Evolutionary conservation across 495 filamentous ascomycete genomes (phyloP).

Genomic region (Astrocystis sublimbata): DNA sequence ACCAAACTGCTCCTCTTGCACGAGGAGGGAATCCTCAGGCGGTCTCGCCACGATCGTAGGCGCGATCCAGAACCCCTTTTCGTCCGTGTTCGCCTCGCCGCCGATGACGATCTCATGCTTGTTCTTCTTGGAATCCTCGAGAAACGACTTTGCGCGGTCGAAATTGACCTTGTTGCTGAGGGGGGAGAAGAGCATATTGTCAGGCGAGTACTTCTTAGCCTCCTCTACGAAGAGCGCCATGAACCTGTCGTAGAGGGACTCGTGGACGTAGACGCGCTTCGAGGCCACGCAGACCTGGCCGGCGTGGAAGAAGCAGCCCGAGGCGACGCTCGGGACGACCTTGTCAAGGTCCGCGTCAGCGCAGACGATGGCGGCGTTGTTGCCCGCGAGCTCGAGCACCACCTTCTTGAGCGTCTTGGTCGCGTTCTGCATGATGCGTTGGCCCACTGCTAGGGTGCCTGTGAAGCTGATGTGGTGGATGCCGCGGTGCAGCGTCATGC

Average conservation of each 20-base stretch:
- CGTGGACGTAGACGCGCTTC: slow-evolving; percentile 71
- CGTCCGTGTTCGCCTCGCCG: slow-evolving; percentile 30
- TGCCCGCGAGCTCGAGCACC: slow-evolving; percentile 60
- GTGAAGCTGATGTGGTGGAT: slow-evolving; percentile 73
- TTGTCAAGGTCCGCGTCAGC: slow-evolving; percentile 65
- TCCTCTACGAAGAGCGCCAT: slow-evolving; percentile 55
- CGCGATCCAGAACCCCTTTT: slow-evolving; percentile 49
- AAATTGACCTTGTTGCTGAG: slow-evolving; percentile 64
- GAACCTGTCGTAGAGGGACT: slow-evolving; percentile 65
- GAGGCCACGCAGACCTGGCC: slow-evolving; percentile 57
- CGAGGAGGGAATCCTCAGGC: slow-evolving; percentile 43
- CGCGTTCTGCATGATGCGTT: slow-evolving; percentile 61
- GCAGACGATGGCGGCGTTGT: slow-evolving; percentile 67
- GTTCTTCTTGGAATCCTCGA: slow-evolving; percentile 46
- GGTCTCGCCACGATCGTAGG: slow-evolving; percentile 54
- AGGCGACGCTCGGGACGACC: slow-evolving; percentile 52
- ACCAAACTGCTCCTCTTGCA: slow-evolving; percentile 55
- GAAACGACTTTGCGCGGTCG: slow-evolving; percentile 51
- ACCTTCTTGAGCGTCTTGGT: slow-evolving; percentile 62
- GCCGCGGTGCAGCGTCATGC: slow-evolving; percentile 56
- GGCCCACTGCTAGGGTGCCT: slow-evolving; percentile 64
- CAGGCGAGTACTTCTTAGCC: slow-evolving; percentile 52
- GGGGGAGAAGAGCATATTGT: slow-evolving; percentile 50
- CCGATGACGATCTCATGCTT: slow-evolving; percentile 46
- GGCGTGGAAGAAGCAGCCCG: slow-evolving; percentile 59